Evolutionary conservation across 2,329 filamentous ascomycete genomes (phyloP).

Genomic region (Colletotrichum sp.): DNA sequence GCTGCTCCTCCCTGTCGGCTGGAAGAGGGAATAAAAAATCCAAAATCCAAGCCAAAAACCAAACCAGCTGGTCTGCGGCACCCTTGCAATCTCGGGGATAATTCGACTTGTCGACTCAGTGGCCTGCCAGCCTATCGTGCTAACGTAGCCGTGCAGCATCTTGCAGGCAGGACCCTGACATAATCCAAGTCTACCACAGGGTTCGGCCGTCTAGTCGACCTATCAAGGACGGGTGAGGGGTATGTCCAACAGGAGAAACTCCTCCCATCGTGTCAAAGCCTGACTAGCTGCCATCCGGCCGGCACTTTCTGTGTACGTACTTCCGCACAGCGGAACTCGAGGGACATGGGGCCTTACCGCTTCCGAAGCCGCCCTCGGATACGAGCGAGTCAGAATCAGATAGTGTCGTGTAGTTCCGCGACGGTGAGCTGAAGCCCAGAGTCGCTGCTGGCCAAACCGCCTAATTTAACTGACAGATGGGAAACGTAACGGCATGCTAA

Average conservation of each 20-base stretch:
- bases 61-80: not conserved
- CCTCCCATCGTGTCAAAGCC: slow-evolving; percentile 9
- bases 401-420: not conserved
- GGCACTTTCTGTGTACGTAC: slow-evolving; percentile 18
- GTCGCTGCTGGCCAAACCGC: not conserved
- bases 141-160: not conserved
- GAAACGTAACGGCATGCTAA: not conserved
- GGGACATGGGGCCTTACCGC: slow-evolving; percentile 3
- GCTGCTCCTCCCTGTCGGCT: not conserved
- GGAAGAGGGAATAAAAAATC: not conserved
- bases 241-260: slow-evolving; percentile 4
- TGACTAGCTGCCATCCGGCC: slow-evolving; percentile 18
- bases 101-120: slow-evolving; percentile 20
- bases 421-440: not conserved
- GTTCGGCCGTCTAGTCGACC: not conserved
- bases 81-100: slow-evolving; percentile 19
- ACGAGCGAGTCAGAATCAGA: slow-evolving; percentile 19
- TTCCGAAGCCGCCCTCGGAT: slow-evolving; percentile 15
- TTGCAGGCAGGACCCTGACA: slow-evolving; percentile 17
- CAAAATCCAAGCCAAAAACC: not conserved
- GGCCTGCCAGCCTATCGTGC: not conserved
- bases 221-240: slow-evolving; percentile 1
- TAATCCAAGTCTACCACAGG: not conserved
- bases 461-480: not conserved
- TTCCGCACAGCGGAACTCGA: not conserved